phyloP scores from a whole-genome alignment of 1,284 basidiomycete genomes.

The Peniophora sp. region DNA sequence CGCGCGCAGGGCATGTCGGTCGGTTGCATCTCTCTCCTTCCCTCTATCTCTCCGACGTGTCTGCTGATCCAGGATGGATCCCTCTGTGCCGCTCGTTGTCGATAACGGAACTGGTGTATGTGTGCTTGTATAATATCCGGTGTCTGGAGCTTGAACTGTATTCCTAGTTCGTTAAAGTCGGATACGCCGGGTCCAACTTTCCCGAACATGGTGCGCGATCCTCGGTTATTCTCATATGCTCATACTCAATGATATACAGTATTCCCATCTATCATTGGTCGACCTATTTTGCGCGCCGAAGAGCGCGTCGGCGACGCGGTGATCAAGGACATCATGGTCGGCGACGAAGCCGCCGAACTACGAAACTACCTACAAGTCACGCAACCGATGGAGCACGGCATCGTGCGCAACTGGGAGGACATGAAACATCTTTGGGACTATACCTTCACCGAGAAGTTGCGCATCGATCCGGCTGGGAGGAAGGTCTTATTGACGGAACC shows the following conservation, averaged over 20 bases:
- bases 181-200: slow-evolving; percentile 97
- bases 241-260: slow-evolving; percentile 36
- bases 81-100: slow-evolving; percentile 78
- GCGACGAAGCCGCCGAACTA: slow-evolving; percentile 91
- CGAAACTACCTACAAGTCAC: slow-evolving; percentile 95
- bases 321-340: slow-evolving; percentile 97
- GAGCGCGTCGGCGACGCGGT: slow-evolving; percentile 79
- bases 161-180: slow-evolving; percentile 92
- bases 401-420: slow-evolving; percentile 98
- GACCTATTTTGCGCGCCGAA: slow-evolving; percentile 95
- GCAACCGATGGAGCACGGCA: slow-evolving; percentile 99
- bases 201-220: slow-evolving; percentile 80
- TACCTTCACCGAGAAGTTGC: slow-evolving; percentile 94
- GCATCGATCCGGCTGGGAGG: slow-evolving; percentile 78
- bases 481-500: slow-evolving; percentile 97
- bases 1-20: not conserved
- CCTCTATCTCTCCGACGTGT: not conserved
- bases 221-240: not conserved
- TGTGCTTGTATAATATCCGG: slow-evolving; percentile 10
- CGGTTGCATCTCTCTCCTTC: not conserved
- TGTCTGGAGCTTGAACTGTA: slow-evolving; percentile 6
- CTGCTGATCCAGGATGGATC: slow-evolving; percentile 39
- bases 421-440: slow-evolving; percentile 99
- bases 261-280: slow-evolving; percentile 94
- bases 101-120: slow-evolving; percentile 97